Evolutionary conservation across 2,329 filamentous ascomycete species (phyloP).

Genomic region (Colletotrichum brevisporum): DNA sequence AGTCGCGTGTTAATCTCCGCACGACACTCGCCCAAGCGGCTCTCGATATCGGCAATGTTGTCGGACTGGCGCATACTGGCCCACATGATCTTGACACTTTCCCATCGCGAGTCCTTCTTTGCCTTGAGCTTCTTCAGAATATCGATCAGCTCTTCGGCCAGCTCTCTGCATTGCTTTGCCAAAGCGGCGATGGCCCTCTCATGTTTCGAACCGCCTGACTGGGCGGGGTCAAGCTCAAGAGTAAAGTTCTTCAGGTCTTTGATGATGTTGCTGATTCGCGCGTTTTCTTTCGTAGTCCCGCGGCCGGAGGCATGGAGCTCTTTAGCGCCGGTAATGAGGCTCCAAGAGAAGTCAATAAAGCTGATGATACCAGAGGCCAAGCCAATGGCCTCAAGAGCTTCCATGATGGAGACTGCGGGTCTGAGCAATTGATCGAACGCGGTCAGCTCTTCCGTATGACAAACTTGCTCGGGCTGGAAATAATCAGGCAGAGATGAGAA

Average conservation of each 20-base stretch:
- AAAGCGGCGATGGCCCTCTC: background rate
- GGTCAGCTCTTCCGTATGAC: background rate
- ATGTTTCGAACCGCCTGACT: background rate
- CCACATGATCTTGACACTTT: background rate
- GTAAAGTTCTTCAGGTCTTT: background rate
- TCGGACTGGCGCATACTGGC: background rate
- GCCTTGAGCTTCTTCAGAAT: background rate
- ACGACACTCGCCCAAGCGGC: background rate
- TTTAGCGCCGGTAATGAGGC: background rate
- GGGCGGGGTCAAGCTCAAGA: background rate
- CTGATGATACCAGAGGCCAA: background rate
- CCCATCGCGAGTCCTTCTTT: background rate
- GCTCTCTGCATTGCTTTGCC: background rate
- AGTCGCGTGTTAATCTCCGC: background rate
- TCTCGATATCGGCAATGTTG: background rate
- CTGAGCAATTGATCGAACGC: background rate
- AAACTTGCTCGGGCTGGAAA: too few species aligned
- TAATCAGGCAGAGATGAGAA: too few species aligned
- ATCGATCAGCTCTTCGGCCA: background rate
- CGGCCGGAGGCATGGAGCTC: background rate
- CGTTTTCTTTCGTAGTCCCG: background rate
- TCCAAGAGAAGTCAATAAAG: conserved; percentile 3
- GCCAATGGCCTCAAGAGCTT: background rate
- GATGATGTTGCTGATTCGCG: background rate
- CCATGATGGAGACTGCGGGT: background rate